Conservation (phyloP, 2,329 filamentous ascomycete genomes). For the Lasiodiplodia theobromae region DNA sequence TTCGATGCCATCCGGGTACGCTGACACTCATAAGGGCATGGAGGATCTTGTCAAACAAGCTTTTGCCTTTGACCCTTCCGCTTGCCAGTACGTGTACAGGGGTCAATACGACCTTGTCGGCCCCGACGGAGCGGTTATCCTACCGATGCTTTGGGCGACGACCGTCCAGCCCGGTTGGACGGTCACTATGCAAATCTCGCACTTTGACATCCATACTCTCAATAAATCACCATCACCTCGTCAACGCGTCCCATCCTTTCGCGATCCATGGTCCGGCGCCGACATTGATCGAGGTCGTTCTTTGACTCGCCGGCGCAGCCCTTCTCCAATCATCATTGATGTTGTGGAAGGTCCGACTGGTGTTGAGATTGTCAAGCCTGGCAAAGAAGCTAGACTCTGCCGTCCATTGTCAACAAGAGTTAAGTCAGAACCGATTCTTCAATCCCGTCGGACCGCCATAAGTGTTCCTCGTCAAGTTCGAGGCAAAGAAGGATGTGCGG, state of each 20-base stretch:
- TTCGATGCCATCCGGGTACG: background rate
- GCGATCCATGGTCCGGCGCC: background rate
- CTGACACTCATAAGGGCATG: conserved; percentile 50
- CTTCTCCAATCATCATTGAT: conserved; percentile 5
- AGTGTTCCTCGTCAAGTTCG: background rate
- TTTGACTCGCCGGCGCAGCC: background rate
- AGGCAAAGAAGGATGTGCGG: background rate
- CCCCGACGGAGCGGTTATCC: conserved; percentile 57
- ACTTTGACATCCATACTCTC: conserved; percentile 45
- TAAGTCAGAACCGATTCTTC: background rate
- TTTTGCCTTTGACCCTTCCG: conserved; percentile 55
- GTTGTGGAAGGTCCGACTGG: conserved; percentile 3
- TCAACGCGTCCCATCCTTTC: background rate
- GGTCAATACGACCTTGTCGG: conserved; percentile 57
- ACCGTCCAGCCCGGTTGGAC: conserved; percentile 57
- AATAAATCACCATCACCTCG: background rate
- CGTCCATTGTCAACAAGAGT: background rate
- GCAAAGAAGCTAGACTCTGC: background rate
- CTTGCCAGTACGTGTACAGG: conserved; percentile 53
- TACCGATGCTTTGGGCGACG: conserved; percentile 57
- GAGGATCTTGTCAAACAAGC: conserved; percentile 58
- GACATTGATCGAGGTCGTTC: background rate
- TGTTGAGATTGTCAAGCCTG: background rate
- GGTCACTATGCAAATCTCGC: conserved; percentile 59
- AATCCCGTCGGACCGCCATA: background rate